Evolutionary conservation across 495 filamentous ascomycete species (phyloP).

Genomic region (Patellaria atrata): DNA sequence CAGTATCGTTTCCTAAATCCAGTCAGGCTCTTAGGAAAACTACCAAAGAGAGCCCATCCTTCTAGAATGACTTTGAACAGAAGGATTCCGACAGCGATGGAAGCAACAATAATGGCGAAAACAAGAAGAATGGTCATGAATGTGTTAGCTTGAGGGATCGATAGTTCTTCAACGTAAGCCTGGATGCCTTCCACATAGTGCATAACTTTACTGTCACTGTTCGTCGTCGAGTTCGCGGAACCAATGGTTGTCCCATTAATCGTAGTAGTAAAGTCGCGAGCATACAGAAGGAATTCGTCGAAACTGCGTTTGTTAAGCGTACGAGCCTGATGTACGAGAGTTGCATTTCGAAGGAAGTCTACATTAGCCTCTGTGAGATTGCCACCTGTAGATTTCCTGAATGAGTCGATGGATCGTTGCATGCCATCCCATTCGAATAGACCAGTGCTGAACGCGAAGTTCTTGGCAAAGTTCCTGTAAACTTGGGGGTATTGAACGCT

Average conservation of each 20-base stretch:
- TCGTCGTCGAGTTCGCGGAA: constrained; percentile 1
- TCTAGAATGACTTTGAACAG: constrained; percentile 88
- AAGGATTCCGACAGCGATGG: constrained; percentile 74
- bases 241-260: constrained; percentile 31
- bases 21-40: constrained; percentile 64
- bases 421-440: constrained; percentile 68
- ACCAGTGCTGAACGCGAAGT: constrained; percentile 86
- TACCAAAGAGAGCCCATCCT: constrained; percentile 77
- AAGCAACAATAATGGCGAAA: constrained; percentile 73
- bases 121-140: constrained; percentile 93
- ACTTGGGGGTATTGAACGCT: constrained; percentile 74
- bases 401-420: constrained; percentile 74
- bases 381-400: constrained; percentile 66
- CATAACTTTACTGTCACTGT: constrained; percentile 28
- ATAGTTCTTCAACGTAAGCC: constrained; percentile 59
- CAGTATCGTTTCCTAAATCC: constrained; percentile 93
- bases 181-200: constrained; percentile 53
- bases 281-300: constrained; percentile 35
- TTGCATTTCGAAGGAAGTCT: constrained; percentile 55
- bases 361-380: constrained; percentile 72
- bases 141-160: constrained; percentile 74
- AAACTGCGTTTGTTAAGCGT: constrained; percentile 41
- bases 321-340: constrained; percentile 46
- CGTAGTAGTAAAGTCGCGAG: constrained; percentile 36
- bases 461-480: constrained; percentile 76